Conservation (phyloP, 352 stramenopile genomes). For the Pythium aphanidermatum region DNA sequence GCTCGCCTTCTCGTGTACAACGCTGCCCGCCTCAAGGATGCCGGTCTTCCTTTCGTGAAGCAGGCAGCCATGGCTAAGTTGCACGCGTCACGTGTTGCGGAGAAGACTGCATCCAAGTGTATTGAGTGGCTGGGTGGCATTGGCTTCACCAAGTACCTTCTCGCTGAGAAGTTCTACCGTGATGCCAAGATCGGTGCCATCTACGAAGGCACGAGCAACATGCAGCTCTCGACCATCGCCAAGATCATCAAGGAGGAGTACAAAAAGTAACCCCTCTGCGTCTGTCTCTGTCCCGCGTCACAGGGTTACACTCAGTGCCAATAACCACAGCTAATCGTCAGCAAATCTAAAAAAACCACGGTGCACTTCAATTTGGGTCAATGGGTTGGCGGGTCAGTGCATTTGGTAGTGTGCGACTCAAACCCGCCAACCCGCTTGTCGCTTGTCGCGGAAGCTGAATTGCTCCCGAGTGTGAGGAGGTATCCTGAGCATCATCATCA, state of each 20-base stretch:
- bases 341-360: background rate
- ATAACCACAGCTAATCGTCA: background rate
- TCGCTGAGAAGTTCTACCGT: slow-evolving; percentile 96
- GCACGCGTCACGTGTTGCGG: slow-evolving; percentile 91
- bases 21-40: slow-evolving; percentile 92
- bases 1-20: slow-evolving; percentile 93
- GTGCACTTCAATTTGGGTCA: slow-evolving; percentile 20
- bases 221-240: slow-evolving; percentile 93
- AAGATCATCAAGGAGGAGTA: slow-evolving; percentile 89
- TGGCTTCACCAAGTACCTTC: slow-evolving; percentile 93
- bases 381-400: too few species aligned
- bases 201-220: slow-evolving; percentile 97
- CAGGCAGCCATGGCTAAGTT: slow-evolving; percentile 97
- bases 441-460: slow-evolving; percentile 11
- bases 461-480: too few species aligned
- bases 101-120: slow-evolving; percentile 93
- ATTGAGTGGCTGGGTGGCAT: slow-evolving; percentile 96
- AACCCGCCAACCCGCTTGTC: slow-evolving; percentile 20
- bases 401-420: slow-evolving; percentile 14
- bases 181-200: slow-evolving; percentile 97
- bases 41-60: slow-evolving; percentile 93
- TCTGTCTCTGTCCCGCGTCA: background rate
- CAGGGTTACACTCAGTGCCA: background rate
- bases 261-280: slow-evolving; percentile 42
- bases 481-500: too few species aligned